phyloP scores from a whole-genome alignment of 228 moss, liverwort and hornwort genomes.

The Sphagnum fallax region DNA sequence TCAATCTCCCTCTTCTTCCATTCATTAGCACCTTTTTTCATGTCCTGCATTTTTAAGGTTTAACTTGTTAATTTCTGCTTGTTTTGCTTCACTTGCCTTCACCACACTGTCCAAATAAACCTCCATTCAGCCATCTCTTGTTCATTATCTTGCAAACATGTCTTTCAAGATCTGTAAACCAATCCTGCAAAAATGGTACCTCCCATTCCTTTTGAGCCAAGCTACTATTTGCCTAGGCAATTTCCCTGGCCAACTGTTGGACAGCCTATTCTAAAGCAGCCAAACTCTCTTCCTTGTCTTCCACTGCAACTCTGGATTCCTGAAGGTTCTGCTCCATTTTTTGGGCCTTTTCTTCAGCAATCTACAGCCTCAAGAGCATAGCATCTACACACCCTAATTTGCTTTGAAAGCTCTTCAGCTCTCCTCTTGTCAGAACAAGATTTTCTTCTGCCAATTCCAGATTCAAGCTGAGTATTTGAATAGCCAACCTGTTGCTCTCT shows the following conservation, averaged over 20 bases:
- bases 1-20: slow-evolving; percentile 50
- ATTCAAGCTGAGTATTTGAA: slow-evolving; percentile 25
- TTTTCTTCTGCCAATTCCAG: slow-evolving; percentile 29
- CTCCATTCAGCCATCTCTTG: slow-evolving; percentile 51
- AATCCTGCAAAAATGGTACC: slow-evolving; percentile 31
- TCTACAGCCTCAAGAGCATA: slow-evolving; percentile 14
- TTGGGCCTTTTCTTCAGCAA: slow-evolving; percentile 25
- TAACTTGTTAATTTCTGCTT: slow-evolving; percentile 33
- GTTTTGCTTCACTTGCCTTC: slow-evolving; percentile 23
- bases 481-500: slow-evolving; percentile 19
- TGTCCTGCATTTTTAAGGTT: slow-evolving; percentile 33
- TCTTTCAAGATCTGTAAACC: slow-evolving; percentile 35
- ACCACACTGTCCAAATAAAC: slow-evolving; percentile 31
- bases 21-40: slow-evolving; percentile 43
- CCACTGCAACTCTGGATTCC: slow-evolving; percentile 35
- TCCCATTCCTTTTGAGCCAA: slow-evolving; percentile 40
- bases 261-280: slow-evolving; percentile 60
- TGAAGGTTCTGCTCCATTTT: slow-evolving; percentile 32
- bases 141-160: slow-evolving; percentile 44
- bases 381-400: slow-evolving; percentile 27
- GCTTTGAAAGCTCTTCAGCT: slow-evolving; percentile 26
- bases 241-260: slow-evolving; percentile 46
- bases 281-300: slow-evolving; percentile 48
- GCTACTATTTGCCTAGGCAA: slow-evolving; percentile 44
- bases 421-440: slow-evolving; percentile 14